Evolutionary conservation across 192 early-diverging fungal genomes (phyloP).

Genomic region (Coemansia sp.): DNA sequence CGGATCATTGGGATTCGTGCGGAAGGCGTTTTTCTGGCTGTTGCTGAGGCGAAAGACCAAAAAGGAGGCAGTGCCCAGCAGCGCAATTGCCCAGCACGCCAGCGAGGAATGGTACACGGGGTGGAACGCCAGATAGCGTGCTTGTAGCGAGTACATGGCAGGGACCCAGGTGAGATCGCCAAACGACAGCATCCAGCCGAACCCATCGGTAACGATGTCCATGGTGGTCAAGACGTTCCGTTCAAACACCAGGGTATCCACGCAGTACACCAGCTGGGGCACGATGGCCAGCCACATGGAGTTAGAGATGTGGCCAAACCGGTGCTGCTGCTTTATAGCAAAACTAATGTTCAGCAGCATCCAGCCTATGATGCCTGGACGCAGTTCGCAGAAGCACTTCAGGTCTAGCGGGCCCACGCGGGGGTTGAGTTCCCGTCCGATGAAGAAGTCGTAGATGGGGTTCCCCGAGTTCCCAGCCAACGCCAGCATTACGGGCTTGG

Average conservation of each 20-base stretch:
- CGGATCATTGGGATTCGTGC: constrained; percentile 64
- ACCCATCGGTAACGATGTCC: constrained; percentile 97
- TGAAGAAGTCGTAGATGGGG: constrained; percentile 88
- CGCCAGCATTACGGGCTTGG: constrained; percentile 64
- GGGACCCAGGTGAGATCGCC: constrained; percentile 88
- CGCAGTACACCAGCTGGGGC: constrained; percentile 80
- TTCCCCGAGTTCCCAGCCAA: constrained; percentile 91
- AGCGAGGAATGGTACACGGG: constrained; percentile 61
- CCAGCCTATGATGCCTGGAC: constrained; percentile 94
- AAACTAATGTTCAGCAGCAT: constrained; percentile 72
- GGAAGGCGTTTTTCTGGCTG: constrained; percentile 86
- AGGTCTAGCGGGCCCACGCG: constrained; percentile 79
- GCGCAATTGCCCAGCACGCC: constrained; percentile 43
- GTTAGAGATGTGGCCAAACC: constrained; percentile 66
- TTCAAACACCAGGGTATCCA: constrained; percentile 73
- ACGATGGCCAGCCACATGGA: constrained; percentile 72
- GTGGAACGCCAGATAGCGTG: constrained; percentile 74
- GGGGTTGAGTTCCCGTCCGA: constrained; percentile 96
- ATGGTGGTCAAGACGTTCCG: constrained; percentile 89
- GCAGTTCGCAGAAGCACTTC: constrained; percentile 91
- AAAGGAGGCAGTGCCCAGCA: constrained; percentile 63
- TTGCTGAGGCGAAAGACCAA: constrained; percentile 89
- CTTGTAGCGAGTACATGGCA: constrained; percentile 85
- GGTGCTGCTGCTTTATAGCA: constrained; percentile 72
- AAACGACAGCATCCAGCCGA: constrained; percentile 85